phyloP scores from a whole-genome alignment of 768 basidiomycete genomes.

The Polyporus arcularius region DNA sequence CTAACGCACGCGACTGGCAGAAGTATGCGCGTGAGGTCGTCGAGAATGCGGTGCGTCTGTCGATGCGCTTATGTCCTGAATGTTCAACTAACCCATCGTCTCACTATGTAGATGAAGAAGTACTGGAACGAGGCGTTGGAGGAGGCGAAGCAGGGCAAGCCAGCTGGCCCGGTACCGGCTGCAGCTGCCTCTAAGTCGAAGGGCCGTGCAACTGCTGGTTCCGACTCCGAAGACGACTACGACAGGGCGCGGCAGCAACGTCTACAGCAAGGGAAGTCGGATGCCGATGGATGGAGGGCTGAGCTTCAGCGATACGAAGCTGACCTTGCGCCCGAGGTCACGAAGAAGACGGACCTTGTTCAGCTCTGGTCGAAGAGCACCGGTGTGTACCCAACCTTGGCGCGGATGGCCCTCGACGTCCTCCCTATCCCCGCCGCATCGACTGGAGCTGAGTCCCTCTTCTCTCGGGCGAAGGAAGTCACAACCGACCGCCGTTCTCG shows the following conservation, averaged over 20 bases:
- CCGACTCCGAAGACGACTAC: neutral
- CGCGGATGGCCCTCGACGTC: constrained; percentile 12
- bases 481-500: neutral
- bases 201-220: neutral
- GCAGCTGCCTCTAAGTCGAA: neutral
- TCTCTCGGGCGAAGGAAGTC: constrained; percentile 13
- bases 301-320: constrained; percentile 20
- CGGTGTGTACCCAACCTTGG: constrained; percentile 7
- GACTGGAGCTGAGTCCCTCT: constrained; percentile 16
- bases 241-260: neutral
- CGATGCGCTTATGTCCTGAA: neutral
- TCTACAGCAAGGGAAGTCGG: neutral
- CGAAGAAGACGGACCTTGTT: constrained; percentile 18
- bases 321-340: constrained; percentile 12
- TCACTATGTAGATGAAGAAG: neutral
- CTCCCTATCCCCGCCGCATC: constrained; percentile 12
- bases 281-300: constrained; percentile 17
- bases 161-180: too few relatives aligned
- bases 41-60: neutral
- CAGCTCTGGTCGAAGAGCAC: constrained; percentile 18
- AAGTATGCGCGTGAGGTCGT: neutral
- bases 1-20: neutral
- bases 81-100: too few relatives aligned
- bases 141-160: neutral
- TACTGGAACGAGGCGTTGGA: neutral